Conservation (phyloP, 176 grass and related monocot genomes). For the Cenchrus americanus region DNA sequence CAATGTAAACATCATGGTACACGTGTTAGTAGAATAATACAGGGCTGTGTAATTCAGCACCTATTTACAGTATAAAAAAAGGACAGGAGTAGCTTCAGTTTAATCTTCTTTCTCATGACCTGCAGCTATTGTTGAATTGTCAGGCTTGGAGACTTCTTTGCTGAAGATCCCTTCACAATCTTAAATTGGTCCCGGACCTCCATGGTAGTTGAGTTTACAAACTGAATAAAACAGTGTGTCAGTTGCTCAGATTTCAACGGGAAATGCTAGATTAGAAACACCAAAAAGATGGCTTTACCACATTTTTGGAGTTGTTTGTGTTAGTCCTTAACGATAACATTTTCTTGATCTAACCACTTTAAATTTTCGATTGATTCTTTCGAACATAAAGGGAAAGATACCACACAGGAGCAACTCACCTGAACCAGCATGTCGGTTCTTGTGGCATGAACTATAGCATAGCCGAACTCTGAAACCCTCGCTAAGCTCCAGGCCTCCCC, state of each 20-base stretch:
- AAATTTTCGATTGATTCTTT: background rate
- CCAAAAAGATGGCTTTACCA: background rate
- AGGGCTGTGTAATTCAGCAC: background rate
- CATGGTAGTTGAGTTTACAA: slow-evolving; percentile 74
- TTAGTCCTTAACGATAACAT: background rate
- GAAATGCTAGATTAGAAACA: slow-evolving; percentile 7
- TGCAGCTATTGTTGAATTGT: slow-evolving; percentile 35
- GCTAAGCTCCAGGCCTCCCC: slow-evolving; percentile 66
- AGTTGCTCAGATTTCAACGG: slow-evolving; percentile 5
- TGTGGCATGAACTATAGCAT: slow-evolving; percentile 61
- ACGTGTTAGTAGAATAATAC: background rate
- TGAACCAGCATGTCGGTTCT: slow-evolving; percentile 61
- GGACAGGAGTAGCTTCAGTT: background rate
- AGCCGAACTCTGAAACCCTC: slow-evolving; percentile 74
- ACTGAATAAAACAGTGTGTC: slow-evolving; percentile 48
- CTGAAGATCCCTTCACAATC: slow-evolving; percentile 48
- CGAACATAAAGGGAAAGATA: background rate
- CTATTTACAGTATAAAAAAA: slow-evolving; percentile 21
- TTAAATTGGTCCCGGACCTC: slow-evolving; percentile 69
- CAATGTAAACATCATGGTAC: background rate
- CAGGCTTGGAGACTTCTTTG: slow-evolving; percentile 1
- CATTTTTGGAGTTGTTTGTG: background rate
- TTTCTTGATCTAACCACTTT: background rate
- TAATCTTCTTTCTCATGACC: background rate
- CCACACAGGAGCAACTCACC: slow-evolving; percentile 33